Conservation (phyloP, 2,329 filamentous ascomycete species). For the Arthrobotrys iridis region DNA sequence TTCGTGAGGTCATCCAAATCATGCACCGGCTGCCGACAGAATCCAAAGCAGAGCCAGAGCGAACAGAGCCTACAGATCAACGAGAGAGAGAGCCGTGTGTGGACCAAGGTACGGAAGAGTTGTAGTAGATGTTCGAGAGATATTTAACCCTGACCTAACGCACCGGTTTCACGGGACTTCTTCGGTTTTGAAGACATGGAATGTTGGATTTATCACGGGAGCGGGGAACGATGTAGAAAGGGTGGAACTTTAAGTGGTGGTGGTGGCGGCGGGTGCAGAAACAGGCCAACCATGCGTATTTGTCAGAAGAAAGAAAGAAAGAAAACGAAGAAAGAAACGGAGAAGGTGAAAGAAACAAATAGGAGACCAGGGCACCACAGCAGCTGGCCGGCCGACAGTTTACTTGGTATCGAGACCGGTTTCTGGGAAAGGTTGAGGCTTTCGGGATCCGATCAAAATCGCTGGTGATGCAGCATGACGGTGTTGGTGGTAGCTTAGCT, state of each 20-base stretch:
- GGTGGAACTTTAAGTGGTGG: slow-evolving; percentile 1
- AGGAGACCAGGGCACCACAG: not conserved
- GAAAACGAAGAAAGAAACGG: not conserved
- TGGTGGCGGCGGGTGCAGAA: not conserved
- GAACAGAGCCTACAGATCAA: slow-evolving; percentile 18
- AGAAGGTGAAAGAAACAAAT: not conserved
- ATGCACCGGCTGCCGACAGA: not conserved
- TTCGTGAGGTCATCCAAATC: slow-evolving; percentile 3
- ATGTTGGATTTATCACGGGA: slow-evolving; percentile 14
- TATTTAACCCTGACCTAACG: slow-evolving; percentile 48
- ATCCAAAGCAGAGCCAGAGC: not conserved
- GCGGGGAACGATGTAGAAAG: not conserved
- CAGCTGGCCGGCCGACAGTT: not conserved
- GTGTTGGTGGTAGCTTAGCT: not conserved
- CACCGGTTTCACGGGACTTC: slow-evolving; percentile 38
- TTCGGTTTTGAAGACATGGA: slow-evolving; percentile 44
- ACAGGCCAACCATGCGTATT: slow-evolving; percentile 11
- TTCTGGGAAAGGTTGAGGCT: not conserved
- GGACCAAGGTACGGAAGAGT: not conserved
- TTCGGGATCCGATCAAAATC: not conserved
- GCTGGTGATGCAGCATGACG: not conserved
- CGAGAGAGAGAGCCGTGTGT: not conserved
- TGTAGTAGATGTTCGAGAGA: not conserved
- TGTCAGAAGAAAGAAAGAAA: slow-evolving; percentile 12
- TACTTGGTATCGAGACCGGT: not conserved